Base-by-base conservation (phyloP, 2,329 filamentous ascomycete genomes). In the Grosmannia clavigera region DNA sequence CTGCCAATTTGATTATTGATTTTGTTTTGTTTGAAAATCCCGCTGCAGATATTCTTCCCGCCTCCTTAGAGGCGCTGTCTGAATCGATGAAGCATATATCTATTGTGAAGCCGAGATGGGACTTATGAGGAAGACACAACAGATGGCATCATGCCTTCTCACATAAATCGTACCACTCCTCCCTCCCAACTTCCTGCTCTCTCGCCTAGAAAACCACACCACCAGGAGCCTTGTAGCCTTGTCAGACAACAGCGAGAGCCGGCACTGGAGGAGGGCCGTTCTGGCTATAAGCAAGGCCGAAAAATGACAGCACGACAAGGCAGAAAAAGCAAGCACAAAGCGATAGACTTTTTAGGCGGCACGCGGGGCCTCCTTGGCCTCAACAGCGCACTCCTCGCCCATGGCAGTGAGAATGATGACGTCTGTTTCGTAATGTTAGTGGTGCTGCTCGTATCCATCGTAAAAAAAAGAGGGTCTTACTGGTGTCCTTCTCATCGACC, bases 381-480 rank as follows among this genome's bases (percentile, higher is more conserved):
- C 92, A 74, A 96, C 87, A 72, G 86, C 88, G 70, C 82, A 78
- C 83, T 97, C 89, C 80, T 99, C 92, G 73, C 89, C 89, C 94
- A 99, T 99, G 74, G 94, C 85, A 70, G 90, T 89, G 73, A 95
- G 88, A 74, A 99, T 85, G 70, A 92, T 87, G 70, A 97, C 87
- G 78, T 91, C 91, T 96, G 12, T 19, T 9, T 65, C 12, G 53
- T 31, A 52, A 52, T 35, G 48, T 60, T 61, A 50, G 27, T 35
- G 55, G 72, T 65, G 50, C 10, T 11, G 38, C 7, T 46, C 19
- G 19, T 46, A n/a, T 5, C 19, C 3, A 9, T n/a, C 16, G 6
- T 46, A 9, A n/a, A 46, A 5, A 12, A 16, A 50, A 84, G 31
- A 25, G 27, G 27, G 31, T 5, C 91, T 84, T 82, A 96, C 92